A percentile compares a stretch with the other conserved stretches of the same genome.
These are phyloP conservation scores for Podospora pseudocomata DNA, from an alignment of 495 filamentous ascomycete genomes.

Conservation along the genomic window DNA sequence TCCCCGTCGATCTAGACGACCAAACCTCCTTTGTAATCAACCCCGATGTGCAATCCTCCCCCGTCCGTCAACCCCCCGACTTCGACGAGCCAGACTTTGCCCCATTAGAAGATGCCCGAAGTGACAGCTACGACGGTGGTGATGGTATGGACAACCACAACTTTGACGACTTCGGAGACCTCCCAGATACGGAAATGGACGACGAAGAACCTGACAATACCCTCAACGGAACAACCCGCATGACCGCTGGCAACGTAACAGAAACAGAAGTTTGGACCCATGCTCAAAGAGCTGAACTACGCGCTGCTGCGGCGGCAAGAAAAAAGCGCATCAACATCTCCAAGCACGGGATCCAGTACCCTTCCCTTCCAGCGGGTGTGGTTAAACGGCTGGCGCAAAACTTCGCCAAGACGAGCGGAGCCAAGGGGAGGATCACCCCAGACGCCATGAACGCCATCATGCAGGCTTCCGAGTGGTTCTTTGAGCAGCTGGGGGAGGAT, in stretches of 20 bases:
- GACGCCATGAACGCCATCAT: slow-evolving; percentile 70
- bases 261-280: background rate
- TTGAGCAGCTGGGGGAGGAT: slow-evolving; percentile 78
- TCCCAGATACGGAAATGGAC: slow-evolving; percentile 23
- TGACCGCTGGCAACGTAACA: slow-evolving; percentile 5
- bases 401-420: slow-evolving; percentile 60
- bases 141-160: slow-evolving; percentile 20
- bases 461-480: slow-evolving; percentile 82
- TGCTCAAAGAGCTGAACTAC: slow-evolving; percentile 27
- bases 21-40: slow-evolving; percentile 41
- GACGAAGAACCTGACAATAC: slow-evolving; percentile 13
- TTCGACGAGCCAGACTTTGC: slow-evolving; percentile 25
- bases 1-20: slow-evolving; percentile 44
- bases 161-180: slow-evolving; percentile 22
- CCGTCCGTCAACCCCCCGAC: slow-evolving; percentile 6
- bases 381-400: slow-evolving; percentile 73
- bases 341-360: slow-evolving; percentile 68
- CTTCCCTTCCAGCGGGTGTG: slow-evolving; percentile 64
- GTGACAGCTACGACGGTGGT: slow-evolving; percentile 29
- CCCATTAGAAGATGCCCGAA: slow-evolving; percentile 21
- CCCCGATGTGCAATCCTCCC: slow-evolving; percentile 29
- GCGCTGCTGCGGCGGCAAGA: slow-evolving; percentile 16
- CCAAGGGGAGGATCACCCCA: slow-evolving; percentile 63
- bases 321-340: slow-evolving; percentile 62
- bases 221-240: background rate